These are phyloP conservation scores for Eucalyptus rudis DNA, from an alignment of 345 rosid genomes.

Conservation along the genomic window DNA sequence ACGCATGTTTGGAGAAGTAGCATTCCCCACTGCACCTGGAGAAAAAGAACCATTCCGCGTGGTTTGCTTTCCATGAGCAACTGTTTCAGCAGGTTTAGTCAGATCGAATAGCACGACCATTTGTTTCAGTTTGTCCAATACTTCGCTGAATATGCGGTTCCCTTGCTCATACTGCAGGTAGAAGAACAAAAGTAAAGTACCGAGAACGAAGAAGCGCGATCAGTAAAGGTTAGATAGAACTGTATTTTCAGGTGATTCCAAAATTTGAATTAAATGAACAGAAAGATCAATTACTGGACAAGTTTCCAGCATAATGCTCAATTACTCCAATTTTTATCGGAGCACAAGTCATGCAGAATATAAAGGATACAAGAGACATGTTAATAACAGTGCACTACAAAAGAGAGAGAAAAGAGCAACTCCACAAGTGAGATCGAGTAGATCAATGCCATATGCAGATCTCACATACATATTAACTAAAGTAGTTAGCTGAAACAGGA, in stretches of 20 bases:
- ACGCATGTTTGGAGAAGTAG: background rate
- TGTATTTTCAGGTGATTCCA: background rate
- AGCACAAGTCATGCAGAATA: background rate
- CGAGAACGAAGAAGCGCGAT: background rate
- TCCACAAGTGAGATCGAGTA: background rate
- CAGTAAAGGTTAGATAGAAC: background rate
- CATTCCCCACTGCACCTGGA: background rate
- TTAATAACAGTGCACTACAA: background rate
- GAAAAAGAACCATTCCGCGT: background rate
- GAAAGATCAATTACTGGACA: background rate
- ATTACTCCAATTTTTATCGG: background rate
- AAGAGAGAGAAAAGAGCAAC: background rate
- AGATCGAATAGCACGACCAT: slow-evolving; percentile 1
- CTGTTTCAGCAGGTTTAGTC: slow-evolving; percentile 1
- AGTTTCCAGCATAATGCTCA: background rate
- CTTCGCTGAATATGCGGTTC: background rate
- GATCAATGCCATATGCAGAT: background rate
- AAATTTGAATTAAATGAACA: background rate
- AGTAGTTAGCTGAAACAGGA: background rate
- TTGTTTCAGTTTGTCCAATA: slow-evolving; percentile 15
- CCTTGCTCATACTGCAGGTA: slow-evolving; percentile 14
- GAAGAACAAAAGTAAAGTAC: background rate
- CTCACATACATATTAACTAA: background rate
- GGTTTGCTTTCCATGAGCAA: background rate
- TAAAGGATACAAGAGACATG: background rate